Percentiles rank a stretch among this genome's conserved stretches.
phyloP scores from a whole-genome alignment of 805 yeast genomes.

The Huiozyma sinensis region DNA sequence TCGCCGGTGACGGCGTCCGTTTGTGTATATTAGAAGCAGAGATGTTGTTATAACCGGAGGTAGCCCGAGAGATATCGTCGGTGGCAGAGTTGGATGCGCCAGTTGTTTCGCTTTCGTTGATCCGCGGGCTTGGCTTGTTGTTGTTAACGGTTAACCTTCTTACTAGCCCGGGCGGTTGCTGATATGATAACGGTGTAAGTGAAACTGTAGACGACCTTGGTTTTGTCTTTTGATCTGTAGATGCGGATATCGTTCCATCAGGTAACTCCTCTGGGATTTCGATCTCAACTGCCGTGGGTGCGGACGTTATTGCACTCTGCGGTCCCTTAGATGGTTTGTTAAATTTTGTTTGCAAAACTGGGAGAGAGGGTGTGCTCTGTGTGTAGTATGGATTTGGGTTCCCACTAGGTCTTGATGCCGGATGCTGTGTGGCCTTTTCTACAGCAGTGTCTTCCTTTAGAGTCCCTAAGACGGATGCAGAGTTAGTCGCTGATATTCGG shows the following conservation, averaged over 20 bases:
- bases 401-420: constrained; percentile 14
- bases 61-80: constrained; percentile 10
- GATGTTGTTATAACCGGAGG: background rate
- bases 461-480: constrained; percentile 9
- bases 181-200: constrained; percentile 11
- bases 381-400: constrained; percentile 12
- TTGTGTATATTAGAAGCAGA: constrained; percentile 7
- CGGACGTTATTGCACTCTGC: constrained; percentile 27
- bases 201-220: constrained; percentile 28
- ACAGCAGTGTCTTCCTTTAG: constrained; percentile 7
- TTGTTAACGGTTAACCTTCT: constrained; percentile 20
- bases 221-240: constrained; percentile 14
- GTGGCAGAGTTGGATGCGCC: constrained; percentile 5
- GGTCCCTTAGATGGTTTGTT: constrained; percentile 15
- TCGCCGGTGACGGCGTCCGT: constrained; percentile 40
- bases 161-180: constrained; percentile 15
- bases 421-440: background rate
- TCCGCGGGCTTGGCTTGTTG: background rate
- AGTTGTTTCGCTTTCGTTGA: background rate
- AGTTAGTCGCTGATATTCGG: constrained; percentile 8
- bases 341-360: constrained; percentile 22
- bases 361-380: constrained; percentile 23
- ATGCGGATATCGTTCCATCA: constrained; percentile 12
- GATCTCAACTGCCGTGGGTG: constrained; percentile 48
- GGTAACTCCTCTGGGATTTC: constrained; percentile 50